Evolutionary conservation across 2,329 filamentous ascomycete genomes (phyloP).

Genomic region (Setomelanomma holmii): DNA sequence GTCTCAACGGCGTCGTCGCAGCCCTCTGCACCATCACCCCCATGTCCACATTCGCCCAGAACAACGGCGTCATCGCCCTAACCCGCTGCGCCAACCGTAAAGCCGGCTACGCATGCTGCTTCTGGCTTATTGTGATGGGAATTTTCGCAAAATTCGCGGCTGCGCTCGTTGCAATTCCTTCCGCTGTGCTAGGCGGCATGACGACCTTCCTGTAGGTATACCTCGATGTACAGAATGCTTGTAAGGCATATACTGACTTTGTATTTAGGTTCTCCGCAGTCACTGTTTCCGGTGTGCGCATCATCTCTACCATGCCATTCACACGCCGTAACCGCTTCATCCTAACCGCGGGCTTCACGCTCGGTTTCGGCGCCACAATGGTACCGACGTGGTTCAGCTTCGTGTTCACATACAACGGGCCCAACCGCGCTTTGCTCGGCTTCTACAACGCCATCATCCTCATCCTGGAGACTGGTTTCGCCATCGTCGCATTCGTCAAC

Average conservation of each 20-base stretch:
- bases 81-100: conserved; percentile 82
- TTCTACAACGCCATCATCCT: conserved; percentile 72
- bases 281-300: conserved; percentile 77
- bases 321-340: conserved; percentile 84
- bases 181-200: conserved; percentile 58
- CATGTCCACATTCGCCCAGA: conserved; percentile 67
- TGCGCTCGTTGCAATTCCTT: conserved; percentile 76
- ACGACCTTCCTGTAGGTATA: conserved; percentile 81
- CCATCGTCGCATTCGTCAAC: conserved; percentile 75
- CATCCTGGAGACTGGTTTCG: conserved; percentile 65
- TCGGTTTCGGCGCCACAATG: conserved; percentile 68
- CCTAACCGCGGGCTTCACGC: conserved; percentile 73
- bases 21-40: conserved; percentile 81
- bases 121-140: conserved; percentile 81
- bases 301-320: conserved; percentile 74
- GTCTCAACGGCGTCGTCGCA: conserved; percentile 75
- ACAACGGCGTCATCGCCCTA: conserved; percentile 65
- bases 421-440: conserved; percentile 71
- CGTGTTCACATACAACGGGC: conserved; percentile 75
- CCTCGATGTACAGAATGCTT: too few species aligned
- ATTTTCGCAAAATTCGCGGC: conserved; percentile 85
- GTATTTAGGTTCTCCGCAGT: conserved; percentile 81
- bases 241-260: too few species aligned
- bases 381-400: conserved; percentile 67
- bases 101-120: conserved; percentile 78